phyloP scores from a whole-genome alignment of 495 filamentous ascomycete species.

The Penicillium atrosanguineum region DNA sequence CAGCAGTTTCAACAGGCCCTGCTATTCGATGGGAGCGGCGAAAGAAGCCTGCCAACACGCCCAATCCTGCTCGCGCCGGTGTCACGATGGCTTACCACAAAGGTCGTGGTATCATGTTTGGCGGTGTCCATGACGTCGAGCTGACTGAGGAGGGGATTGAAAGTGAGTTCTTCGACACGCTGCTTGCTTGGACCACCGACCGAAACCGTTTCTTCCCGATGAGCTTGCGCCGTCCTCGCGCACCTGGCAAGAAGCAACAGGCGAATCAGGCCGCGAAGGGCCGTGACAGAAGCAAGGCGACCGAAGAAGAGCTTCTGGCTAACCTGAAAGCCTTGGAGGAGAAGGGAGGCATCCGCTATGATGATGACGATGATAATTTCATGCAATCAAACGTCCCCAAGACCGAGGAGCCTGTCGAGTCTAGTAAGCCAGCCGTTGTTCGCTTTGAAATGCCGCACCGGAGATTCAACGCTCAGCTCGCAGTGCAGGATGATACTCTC shows the following conservation, averaged over 20 bases:
- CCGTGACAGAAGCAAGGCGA: constrained; percentile 70
- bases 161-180: constrained; percentile 87
- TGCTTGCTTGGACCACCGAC: constrained; percentile 91
- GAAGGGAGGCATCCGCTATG: constrained; percentile 54
- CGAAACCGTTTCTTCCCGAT: constrained; percentile 90
- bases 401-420: constrained; percentile 52
- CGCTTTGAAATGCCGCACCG: constrained; percentile 78
- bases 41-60: constrained; percentile 87
- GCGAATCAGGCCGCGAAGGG: constrained; percentile 54
- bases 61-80: constrained; percentile 79
- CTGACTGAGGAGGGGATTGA: constrained; percentile 93
- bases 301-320: constrained; percentile 83
- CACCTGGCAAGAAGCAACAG: constrained; percentile 55
- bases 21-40: constrained; percentile 84
- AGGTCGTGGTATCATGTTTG: constrained; percentile 88
- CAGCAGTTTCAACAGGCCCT: constrained; percentile 57
- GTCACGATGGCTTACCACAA: constrained; percentile 90
- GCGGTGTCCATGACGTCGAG: constrained; percentile 92
- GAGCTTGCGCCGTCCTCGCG: constrained; percentile 66
- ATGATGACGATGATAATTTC: constrained; percentile 54
- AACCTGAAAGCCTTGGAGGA: constrained; percentile 80
- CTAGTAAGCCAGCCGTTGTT: constrained; percentile 45
- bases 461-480: constrained; percentile 83
- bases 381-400: constrained; percentile 40
- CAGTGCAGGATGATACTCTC: constrained; percentile 86